Evolutionary conservation across 768 basidiomycete species (phyloP), one percentile per base, ranked within the genome.

Genomic region (Suillus clintonianus): DNA sequence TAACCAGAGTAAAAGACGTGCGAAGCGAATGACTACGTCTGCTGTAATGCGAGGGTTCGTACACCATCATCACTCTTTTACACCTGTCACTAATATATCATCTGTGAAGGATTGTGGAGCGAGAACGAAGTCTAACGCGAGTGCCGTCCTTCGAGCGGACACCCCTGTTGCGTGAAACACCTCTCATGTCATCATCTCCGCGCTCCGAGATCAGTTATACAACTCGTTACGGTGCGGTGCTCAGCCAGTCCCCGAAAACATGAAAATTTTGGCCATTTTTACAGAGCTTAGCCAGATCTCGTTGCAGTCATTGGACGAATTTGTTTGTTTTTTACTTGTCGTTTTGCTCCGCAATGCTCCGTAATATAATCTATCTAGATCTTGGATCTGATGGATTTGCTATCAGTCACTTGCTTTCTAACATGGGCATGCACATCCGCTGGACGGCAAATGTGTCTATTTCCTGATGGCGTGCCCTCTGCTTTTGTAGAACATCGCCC

Each of bases 1-100:
- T 68, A 97, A 97, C 71, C 88, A 88, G 55, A 89, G 87, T 59
- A 95, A 95, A 72, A 83, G 83, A 63, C 79, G 82, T 9, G 95
- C 92, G 0, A 88, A 83, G 66, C 82, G 95, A 15, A 75, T 84
- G 64, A 89, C 89, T 14, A 93, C 88, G 14, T 85, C 90, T 9
- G 84, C 86, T 9, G 83, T 94, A 43, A 94, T 96, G 90, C 82
- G 86, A 70, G 90, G 91, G 91, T 92, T 22, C 50, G 74, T 68
- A 17, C 14, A 59, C 27, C 10, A 53, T 17, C 42, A 5, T 14
- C 19, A n/a, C 36, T 47, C 17, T 39, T 3, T 17, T 30, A 48
- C n/a, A 62, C 42, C 30, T 51, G 22, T 27, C n/a, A 4, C n/a
- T 59, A 32, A 34, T 37, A 13, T 4, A 19, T 51, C 2, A 39